These are phyloP conservation scores for Curvularia eragrostidis DNA, from an alignment of 2,329 filamentous ascomycete species.

Conservation along the genomic window DNA sequence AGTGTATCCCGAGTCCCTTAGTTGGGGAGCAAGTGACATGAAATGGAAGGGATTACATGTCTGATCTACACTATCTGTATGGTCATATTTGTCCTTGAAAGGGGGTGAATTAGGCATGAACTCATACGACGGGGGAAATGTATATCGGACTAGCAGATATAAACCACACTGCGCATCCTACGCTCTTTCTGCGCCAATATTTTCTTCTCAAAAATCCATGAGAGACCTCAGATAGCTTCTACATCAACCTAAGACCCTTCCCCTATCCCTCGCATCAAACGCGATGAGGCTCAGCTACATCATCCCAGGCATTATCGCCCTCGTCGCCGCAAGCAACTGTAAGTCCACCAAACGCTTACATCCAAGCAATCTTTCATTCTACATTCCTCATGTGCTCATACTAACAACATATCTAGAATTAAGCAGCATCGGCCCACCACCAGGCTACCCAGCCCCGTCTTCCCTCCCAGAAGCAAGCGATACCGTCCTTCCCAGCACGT, in stretches of 20 bases:
- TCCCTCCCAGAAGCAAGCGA: neutral
- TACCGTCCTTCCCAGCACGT: neutral
- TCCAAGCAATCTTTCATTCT: too few species aligned
- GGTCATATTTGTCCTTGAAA: neutral
- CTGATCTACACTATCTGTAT: neutral
- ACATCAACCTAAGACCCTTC: neutral
- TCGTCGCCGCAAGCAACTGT: neutral
- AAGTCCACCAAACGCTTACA: neutral
- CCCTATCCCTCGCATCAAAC: neutral
- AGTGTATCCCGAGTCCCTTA: neutral
- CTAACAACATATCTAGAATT: neutral
- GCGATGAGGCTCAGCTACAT: neutral
- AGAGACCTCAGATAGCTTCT: neutral
- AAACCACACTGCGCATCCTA: neutral
- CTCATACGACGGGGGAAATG: neutral
- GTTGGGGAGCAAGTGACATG: neutral
- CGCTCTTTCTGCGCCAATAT: neutral
- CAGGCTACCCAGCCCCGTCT: neutral
- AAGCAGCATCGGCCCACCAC: neutral
- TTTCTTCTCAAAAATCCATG: neutral
- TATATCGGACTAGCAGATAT: neutral
- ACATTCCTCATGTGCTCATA: neutral
- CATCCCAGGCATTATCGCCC: neutral
- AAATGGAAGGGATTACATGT: neutral
- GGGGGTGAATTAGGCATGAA: neutral